A percentile compares a stretch with the other conserved stretches of the same genome.
Conservation (phyloP, 2,329 filamentous ascomycete species). For the Sphaerulina populicola region DNA sequence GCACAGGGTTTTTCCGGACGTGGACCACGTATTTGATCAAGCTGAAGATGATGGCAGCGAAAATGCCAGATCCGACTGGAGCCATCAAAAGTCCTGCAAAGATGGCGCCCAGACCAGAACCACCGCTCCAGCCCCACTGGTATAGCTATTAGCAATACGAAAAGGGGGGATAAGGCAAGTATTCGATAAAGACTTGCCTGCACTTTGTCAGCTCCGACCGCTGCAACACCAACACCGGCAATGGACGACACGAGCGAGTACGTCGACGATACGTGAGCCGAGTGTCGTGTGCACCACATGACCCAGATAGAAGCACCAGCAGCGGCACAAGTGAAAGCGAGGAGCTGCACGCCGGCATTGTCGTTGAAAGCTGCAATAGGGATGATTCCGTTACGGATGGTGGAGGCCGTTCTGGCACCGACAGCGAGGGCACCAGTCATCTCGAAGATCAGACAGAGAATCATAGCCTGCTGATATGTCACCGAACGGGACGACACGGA, state of each 20-base stretch:
- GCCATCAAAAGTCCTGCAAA: conserved; percentile 41
- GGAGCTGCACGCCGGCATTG: conserved; percentile 37
- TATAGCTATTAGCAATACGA: conserved; percentile 48
- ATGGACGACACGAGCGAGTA: conserved; percentile 51
- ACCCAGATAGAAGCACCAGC: conserved; percentile 46
- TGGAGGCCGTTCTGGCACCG: conserved; percentile 50
- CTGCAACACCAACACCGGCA: conserved; percentile 39
- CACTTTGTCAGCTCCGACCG: conserved; percentile 47
- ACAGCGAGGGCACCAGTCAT: conserved; percentile 45
- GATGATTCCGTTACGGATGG: conserved; percentile 54
- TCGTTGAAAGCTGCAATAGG: conserved; percentile 41
- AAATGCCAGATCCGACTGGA: conserved; percentile 40
- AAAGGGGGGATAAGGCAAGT: conserved; percentile 47
- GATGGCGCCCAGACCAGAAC: conserved; percentile 38
- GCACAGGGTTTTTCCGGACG: conserved; percentile 41
- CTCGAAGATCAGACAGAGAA: conserved; percentile 44
- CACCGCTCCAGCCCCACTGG: conserved; percentile 33
- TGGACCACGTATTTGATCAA: conserved; percentile 43
- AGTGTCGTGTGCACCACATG: conserved; percentile 47
- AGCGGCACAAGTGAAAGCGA: conserved; percentile 40
- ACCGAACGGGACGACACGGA: conserved; percentile 45
- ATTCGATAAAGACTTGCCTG: conserved; percentile 39
- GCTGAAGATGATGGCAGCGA: conserved; percentile 43
- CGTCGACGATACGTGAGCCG: conserved; percentile 54
- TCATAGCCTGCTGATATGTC: conserved; percentile 44